Evolutionary conservation across 768 basidiomycete genomes (phyloP).

Genomic region (Paxillus rubicundulus): DNA sequence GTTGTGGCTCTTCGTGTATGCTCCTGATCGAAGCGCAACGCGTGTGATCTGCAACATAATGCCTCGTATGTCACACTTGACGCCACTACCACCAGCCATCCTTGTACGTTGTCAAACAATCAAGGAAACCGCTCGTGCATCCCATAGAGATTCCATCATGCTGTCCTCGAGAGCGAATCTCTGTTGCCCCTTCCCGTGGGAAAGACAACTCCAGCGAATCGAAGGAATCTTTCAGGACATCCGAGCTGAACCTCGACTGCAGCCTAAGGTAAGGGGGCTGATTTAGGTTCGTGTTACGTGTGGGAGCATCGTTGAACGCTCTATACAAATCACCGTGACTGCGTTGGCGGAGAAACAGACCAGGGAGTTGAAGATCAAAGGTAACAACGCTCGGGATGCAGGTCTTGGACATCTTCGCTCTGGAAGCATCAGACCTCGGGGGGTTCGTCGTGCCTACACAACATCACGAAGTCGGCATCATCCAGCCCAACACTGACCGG

Average conservation of each 20-base stretch:
- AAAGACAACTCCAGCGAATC: conserved; percentile 39
- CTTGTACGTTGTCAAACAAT: conserved; percentile 24
- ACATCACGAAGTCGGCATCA: neutral
- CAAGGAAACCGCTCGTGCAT: conserved; percentile 7
- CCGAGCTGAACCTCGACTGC: conserved; percentile 10
- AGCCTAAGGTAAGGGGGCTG: conserved; percentile 14
- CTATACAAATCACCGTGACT: conserved; percentile 3
- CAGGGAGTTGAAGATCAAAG: conserved; percentile 26
- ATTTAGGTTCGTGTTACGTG: conserved; percentile 3
- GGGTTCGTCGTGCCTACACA: neutral
- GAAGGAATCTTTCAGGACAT: conserved; percentile 13
- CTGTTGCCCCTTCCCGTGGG: conserved; percentile 48
- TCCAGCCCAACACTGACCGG: conserved; percentile 11
- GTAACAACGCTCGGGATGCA: conserved; percentile 15
- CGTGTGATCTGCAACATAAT: neutral
- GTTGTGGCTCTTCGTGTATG: conserved; percentile 34
- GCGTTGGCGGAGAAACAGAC: conserved; percentile 15
- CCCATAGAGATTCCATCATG: conserved; percentile 26
- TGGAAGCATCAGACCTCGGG: neutral
- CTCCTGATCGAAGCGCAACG: conserved; percentile 29
- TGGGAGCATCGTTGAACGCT: conserved; percentile 12
- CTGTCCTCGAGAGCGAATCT: conserved; percentile 57
- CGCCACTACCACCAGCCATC: conserved; percentile 13
- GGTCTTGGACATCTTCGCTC: conserved; percentile 33
- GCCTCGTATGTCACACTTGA: conserved; percentile 4